Percentiles rank a stretch among this genome's conserved stretches.
phyloP scores from a whole-genome alignment of 805 yeast genomes.

The Sungouiozyma ichnusensis region DNA sequence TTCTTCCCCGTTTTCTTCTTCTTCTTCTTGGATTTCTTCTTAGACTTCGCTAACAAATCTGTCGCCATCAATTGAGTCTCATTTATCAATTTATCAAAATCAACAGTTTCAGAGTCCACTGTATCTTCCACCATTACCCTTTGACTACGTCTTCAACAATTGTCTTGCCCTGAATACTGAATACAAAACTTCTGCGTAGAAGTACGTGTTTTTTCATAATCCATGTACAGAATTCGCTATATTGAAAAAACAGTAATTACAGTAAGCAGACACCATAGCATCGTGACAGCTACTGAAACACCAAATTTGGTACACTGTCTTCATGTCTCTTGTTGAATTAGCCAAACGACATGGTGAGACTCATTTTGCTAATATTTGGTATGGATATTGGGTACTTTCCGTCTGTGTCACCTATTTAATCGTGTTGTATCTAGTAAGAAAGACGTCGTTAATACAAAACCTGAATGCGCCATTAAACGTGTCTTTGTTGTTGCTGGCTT shows the following conservation, averaged over 20 bases:
- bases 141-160: too few species aligned
- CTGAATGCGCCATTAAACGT: slow-evolving; percentile 31
- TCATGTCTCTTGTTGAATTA: background rate
- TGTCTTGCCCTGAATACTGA: too few species aligned
- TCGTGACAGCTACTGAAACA: too few species aligned
- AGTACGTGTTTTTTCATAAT: too few species aligned
- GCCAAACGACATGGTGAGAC: slow-evolving; percentile 41
- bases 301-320: too few species aligned
- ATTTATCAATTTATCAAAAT: background rate
- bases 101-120: background rate
- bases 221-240: too few species aligned
- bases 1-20: slow-evolving; percentile 3
- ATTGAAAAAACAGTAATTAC: too few species aligned
- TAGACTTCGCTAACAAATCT: background rate
- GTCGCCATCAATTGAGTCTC: background rate
- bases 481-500: slow-evolving; percentile 24
- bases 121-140: background rate
- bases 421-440: slow-evolving; percentile 28
- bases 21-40: background rate
- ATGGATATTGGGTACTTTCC: slow-evolving; percentile 44
- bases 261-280: too few species aligned
- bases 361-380: slow-evolving; percentile 48
- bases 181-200: too few species aligned
- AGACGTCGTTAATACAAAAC: slow-evolving; percentile 26
- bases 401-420: slow-evolving; percentile 34